Evolutionary conservation across 2,329 filamentous ascomycete genomes (phyloP), one percentile per base, ranked within the genome.

Genomic region (Colletotrichum incanum): DNA sequence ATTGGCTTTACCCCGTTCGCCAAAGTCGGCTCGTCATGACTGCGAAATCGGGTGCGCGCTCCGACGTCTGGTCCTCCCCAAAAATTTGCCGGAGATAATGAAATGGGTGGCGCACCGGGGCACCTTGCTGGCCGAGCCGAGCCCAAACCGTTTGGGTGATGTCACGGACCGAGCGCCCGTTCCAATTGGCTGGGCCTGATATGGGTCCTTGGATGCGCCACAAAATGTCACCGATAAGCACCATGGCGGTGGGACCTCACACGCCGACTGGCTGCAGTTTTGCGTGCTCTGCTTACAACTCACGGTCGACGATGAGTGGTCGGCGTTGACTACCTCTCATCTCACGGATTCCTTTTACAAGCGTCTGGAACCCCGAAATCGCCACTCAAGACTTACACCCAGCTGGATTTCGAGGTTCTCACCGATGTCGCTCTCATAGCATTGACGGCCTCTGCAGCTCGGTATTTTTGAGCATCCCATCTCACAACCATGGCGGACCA

Each of bases 31-130:
- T 52, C 62, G 71, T 73, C 71, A 73, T 73, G 58, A 64, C 50
- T 72, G 69, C 69, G 69, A 72, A 67, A 64, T 68, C 69, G 60
- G 60, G 60, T 63, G 60, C 34, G 60, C 60, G 69, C 69, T 70
- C 61, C 49, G 61, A 55, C 61, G 20, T 34, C 52, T 58, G 54
- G 43, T 55, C 50, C 50, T 59, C 31, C 52, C 71, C 67, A 71
- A 73, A 73, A 71, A 14, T 71, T 73, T 73, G 71, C 61, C 67
- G 71, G 67, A 71, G 71, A 73, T 71, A 71, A 71, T 71, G 71
- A 66, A 54, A 73, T 73, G 67, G 67, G 70, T 73, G 70, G 71
- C 71, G 65, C 65, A 55, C 68, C 62, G 61, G 61, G 52, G 54
- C 59, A 60, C 61, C 55, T 52, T 62, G 60, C 65, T 70, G 71